phyloP scores from a whole-genome alignment of 1,284 basidiomycete genomes.

The Ustilago hordei region DNA sequence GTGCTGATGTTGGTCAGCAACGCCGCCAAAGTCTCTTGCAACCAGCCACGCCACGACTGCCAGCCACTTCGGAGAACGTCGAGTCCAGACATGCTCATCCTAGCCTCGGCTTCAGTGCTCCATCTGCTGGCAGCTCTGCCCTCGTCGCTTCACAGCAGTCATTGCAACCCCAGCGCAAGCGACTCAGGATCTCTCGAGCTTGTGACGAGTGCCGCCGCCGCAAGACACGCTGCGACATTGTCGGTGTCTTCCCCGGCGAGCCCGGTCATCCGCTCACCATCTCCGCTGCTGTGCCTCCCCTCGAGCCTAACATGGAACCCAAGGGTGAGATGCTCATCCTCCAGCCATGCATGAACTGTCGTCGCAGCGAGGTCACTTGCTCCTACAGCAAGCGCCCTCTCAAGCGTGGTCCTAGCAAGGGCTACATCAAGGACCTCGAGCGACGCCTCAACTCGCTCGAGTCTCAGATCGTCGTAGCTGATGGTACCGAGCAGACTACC shows the following conservation, averaged over 20 bases:
- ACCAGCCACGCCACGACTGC: not conserved
- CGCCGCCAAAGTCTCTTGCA: not conserved
- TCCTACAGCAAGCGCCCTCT: slow-evolving; percentile 53
- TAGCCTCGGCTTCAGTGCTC: not conserved
- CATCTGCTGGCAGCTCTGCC: not conserved
- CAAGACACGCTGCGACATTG: slow-evolving; percentile 55
- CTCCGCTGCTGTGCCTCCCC: slow-evolving; percentile 38
- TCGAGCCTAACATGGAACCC: slow-evolving; percentile 40
- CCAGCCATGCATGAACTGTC: slow-evolving; percentile 57
- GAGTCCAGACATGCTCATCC: not conserved
- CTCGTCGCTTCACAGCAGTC: slow-evolving; percentile 13
- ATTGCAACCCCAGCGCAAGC: slow-evolving; percentile 40
- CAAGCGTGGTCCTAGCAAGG: slow-evolving; percentile 57
- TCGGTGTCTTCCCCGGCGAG: slow-evolving; percentile 55
- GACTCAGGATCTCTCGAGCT: slow-evolving; percentile 50
- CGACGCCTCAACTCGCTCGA: slow-evolving; percentile 58
- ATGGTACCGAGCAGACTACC: not conserved
- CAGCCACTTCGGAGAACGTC: not conserved
- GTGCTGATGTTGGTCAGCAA: not conserved
- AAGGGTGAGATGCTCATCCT: slow-evolving; percentile 57
- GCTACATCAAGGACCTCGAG: slow-evolving; percentile 62
- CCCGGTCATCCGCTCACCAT: slow-evolving; percentile 43
- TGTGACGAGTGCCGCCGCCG: slow-evolving; percentile 53
- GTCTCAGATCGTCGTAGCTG: slow-evolving; percentile 29
- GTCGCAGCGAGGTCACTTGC: slow-evolving; percentile 47